Evolutionary conservation across 1,284 basidiomycete species (phyloP), one percentile per base, ranked within the genome.

Genomic region (Clitocybe nebularis): DNA sequence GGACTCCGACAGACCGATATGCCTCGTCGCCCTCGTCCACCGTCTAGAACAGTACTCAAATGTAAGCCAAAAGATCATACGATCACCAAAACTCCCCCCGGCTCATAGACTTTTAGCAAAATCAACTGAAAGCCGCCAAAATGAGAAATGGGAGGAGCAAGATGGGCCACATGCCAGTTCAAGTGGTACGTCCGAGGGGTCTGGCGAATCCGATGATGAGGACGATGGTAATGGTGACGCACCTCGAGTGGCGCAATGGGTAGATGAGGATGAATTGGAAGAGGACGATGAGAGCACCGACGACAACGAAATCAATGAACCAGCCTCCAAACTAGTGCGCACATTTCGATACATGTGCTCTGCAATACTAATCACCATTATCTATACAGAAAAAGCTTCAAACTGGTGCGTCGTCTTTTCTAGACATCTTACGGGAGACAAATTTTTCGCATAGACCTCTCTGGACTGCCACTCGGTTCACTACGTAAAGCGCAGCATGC

Each of bases 401-500:
- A 51, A 51, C 62, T 43, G 61, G 68, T 62, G 32, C 14, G 43
- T 34, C 19, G 33, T 21, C 11, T 44, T 42, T 52, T 36, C 50
- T 43, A 21, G 39, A 28, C 29, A 8, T 25, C 32, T 33, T 48
- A 24, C 42, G 49, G 39, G 16, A 34, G 45, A 36, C 8, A 38
- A 41, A 36, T 37, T 55, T 24, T 29, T 32, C 35, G 9, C 21
- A 11, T 47, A 80, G 81, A 77, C 54, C 60, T 86, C 30, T 75
- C 77, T 11, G 67, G 68, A 14, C 46, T 87, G 22, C 75, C 84
- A 0, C 72, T 86, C 11, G 84, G 84, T 13, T 70, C 81, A 7
- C 68, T 90, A 20, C 72, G 83, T 8, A 79, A 75, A 50, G 86
- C 86, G 2, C 80, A 82, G 46, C 66, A 66, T 32, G 63, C 74